Evolutionary conservation across 129 eudicot species (phyloP).

Genomic region (Flaveria trinervia): DNA sequence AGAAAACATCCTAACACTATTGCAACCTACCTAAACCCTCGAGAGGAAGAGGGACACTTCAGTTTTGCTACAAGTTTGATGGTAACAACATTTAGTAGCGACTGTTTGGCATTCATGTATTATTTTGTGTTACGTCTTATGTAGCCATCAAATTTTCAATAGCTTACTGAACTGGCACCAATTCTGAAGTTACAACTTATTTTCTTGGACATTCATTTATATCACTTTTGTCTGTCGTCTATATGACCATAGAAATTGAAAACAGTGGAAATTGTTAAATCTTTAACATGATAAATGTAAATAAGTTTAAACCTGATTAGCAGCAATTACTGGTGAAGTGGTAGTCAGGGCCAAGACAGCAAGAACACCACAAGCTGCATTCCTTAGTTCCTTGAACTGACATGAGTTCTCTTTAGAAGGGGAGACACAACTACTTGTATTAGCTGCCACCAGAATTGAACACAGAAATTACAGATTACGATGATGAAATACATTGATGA

Average conservation of each 20-base stretch:
- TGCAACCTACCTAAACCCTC: neutral
- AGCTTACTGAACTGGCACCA: neutral
- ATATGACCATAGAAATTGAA: neutral
- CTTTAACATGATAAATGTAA: neutral
- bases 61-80: neutral
- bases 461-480: neutral
- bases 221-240: neutral
- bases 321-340: slow-evolving; percentile 88
- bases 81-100: neutral
- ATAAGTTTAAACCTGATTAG: slow-evolving; percentile 56
- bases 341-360: slow-evolving; percentile 82
- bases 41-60: slow-evolving; percentile 4
- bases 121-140: neutral
- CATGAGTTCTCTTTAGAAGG: slow-evolving; percentile 39
- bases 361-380: slow-evolving; percentile 79
- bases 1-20: neutral
- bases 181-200: neutral
- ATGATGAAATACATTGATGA: too few species aligned
- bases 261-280: neutral
- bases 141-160: neutral
- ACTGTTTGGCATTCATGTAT: neutral
- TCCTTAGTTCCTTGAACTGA: slow-evolving; percentile 63
- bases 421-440: slow-evolving; percentile 37
- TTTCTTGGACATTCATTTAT: neutral
- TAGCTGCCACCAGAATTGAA: slow-evolving; percentile 42